A percentile compares a stretch with the other conserved stretches of the same genome.
phyloP scores from a whole-genome alignment of 1,284 basidiomycete genomes.

The Puccinia hordei region DNA sequence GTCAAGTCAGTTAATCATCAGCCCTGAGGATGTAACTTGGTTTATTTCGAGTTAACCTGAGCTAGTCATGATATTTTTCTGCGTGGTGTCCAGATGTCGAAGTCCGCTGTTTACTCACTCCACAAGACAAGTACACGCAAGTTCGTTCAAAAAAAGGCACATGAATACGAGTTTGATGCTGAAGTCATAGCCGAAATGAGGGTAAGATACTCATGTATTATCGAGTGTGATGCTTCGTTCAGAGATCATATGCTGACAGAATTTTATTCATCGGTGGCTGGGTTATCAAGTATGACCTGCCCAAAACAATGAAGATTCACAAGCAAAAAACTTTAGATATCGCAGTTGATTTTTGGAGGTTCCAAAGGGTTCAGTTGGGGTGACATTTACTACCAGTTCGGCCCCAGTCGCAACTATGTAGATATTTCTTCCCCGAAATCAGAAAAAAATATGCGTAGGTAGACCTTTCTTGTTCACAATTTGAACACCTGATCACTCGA shows the following conservation, averaged over 20 bases:
- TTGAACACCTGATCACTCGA: conserved; percentile 34
- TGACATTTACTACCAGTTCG: not conserved
- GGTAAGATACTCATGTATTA: not conserved
- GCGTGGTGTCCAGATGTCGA: conserved; percentile 14
- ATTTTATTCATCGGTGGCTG: not conserved
- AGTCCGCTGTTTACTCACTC: conserved; percentile 33
- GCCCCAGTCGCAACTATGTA: not conserved
- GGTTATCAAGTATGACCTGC: conserved; percentile 32
- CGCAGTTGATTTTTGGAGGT: conserved; percentile 44
- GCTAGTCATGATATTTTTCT: not conserved
- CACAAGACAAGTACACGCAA: conserved; percentile 44
- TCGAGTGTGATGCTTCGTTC: not conserved
- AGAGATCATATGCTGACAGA: not conserved
- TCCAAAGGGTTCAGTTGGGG: conserved; percentile 14
- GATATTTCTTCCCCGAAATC: no score
- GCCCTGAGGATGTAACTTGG: no score
- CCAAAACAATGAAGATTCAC: conserved; percentile 47
- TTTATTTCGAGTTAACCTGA: not conserved
- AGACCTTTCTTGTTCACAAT: conserved; percentile 7
- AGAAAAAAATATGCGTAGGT: no score
- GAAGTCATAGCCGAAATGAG: conserved; percentile 42
- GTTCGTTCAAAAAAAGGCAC: conserved; percentile 31
- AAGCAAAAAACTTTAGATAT: conserved; percentile 45
- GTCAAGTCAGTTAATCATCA: not conserved
- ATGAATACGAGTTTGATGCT: conserved; percentile 14